A percentile compares a stretch with the other conserved stretches of the same genome.
phyloP scores from a whole-genome alignment of 352 stramenopile genomes.

The Elongisporangium prolatum region DNA sequence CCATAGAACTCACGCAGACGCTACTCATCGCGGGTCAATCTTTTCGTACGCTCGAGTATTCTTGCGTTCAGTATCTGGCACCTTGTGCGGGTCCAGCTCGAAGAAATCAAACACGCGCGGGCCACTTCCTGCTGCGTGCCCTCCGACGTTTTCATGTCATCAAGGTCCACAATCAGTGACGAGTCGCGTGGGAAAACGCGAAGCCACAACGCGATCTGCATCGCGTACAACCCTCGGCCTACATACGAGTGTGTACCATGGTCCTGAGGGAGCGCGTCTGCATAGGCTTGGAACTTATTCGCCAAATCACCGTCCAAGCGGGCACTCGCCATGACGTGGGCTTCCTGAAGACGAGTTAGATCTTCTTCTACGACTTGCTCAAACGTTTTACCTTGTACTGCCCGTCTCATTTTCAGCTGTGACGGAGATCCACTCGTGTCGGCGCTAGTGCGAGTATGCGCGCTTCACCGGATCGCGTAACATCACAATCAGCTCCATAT shows the following conservation, averaged over 20 bases:
- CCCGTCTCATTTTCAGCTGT: constrained; percentile 80
- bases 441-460: constrained; percentile 88
- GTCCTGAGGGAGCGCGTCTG: constrained; percentile 28
- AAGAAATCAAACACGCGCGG: constrained; percentile 51
- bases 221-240: constrained; percentile 87
- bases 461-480: constrained; percentile 91
- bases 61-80: constrained; percentile 46
- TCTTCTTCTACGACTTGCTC: constrained; percentile 86
- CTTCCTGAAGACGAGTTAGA: constrained; percentile 57
- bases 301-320: constrained; percentile 13
- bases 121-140: constrained; percentile 27
- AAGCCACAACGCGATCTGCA: constrained; percentile 91
- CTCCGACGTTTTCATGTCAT: constrained; percentile 70
- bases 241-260: constrained; percentile 84
- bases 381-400: constrained; percentile 77
- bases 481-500: constrained; percentile 88
- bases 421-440: constrained; percentile 63
- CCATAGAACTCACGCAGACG: constrained; percentile 59
- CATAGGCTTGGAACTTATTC: constrained; percentile 40
- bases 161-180: constrained; percentile 85
- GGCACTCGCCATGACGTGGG: constrained; percentile 8
- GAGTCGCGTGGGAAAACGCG: constrained; percentile 78
- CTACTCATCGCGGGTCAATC: constrained; percentile 22
- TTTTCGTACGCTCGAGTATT: constrained; percentile 60
- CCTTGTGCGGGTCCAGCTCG: constrained; percentile 20